Evolutionary conservation across 306 rosid species (phyloP).

Genomic region (Boehmeria nivea): DNA sequence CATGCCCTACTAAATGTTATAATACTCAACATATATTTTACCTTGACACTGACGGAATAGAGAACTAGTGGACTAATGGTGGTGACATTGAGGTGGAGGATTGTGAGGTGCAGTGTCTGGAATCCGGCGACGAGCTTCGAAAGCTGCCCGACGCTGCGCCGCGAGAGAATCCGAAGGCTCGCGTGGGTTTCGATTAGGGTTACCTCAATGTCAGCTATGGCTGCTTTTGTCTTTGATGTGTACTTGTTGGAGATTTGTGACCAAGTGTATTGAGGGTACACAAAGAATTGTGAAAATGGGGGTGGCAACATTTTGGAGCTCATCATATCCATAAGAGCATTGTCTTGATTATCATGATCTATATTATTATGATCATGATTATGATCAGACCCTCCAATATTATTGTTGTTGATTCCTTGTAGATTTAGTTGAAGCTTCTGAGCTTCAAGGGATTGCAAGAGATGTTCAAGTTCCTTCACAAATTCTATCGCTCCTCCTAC

Average conservation of each 20-base stretch:
- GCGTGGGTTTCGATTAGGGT: slow-evolving; percentile 89
- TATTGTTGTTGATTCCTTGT: slow-evolving; percentile 6
- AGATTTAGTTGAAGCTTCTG: slow-evolving; percentile 48
- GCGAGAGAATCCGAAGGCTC: slow-evolving; percentile 61
- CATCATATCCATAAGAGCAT: not conserved
- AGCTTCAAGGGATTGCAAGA: slow-evolving; percentile 66
- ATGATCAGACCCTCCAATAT: slow-evolving; percentile 18
- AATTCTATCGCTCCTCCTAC: slow-evolving; percentile 95
- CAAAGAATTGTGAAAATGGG: slow-evolving; percentile 58
- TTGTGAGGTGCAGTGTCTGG: slow-evolving; percentile 55
- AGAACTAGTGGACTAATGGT: slow-evolving; percentile 56
- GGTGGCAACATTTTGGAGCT: slow-evolving; percentile 29
- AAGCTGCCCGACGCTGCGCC: slow-evolving; percentile 46
- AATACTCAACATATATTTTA: slow-evolving; percentile 3
- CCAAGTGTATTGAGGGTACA: slow-evolving; percentile 56
- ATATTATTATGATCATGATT: not conserved
- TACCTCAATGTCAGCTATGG: slow-evolving; percentile 84
- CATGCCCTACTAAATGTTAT: too few species aligned
- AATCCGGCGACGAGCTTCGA: slow-evolving; percentile 61
- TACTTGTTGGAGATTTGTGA: slow-evolving; percentile 56
- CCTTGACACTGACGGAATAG: slow-evolving; percentile 87
- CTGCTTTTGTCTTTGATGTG: slow-evolving; percentile 51
- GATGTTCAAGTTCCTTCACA: slow-evolving; percentile 81
- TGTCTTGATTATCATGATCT: slow-evolving; percentile 6
- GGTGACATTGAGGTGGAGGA: slow-evolving; percentile 83